Conservation (phyloP, 352 stramenopile species). For the Peronospora farinosa region DNA sequence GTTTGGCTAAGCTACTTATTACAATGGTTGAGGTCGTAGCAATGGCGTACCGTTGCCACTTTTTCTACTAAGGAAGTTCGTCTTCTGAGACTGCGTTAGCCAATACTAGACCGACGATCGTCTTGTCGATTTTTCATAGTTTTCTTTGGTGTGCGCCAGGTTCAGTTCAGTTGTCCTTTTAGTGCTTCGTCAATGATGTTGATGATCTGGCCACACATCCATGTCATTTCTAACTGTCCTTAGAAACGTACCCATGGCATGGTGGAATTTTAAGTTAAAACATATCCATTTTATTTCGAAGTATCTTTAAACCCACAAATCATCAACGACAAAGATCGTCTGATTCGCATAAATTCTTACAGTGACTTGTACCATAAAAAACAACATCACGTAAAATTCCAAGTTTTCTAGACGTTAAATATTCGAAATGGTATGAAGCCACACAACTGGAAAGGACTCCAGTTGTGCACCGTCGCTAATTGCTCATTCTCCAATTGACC, state of each 20-base stretch:
- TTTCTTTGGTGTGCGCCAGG: background rate
- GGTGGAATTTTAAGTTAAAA: background rate
- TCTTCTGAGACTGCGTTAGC: background rate
- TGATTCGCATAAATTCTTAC: background rate
- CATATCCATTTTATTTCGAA: background rate
- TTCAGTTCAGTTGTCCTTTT: background rate
- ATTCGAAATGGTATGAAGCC: background rate
- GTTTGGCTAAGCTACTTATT: background rate
- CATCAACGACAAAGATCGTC: background rate
- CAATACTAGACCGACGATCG: background rate
- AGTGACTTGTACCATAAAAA: background rate
- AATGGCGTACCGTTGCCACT: no score
- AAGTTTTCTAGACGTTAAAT: background rate
- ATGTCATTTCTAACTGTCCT: background rate
- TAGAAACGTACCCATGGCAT: no score
- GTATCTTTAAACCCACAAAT: background rate
- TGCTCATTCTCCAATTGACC: constrained; percentile 16
- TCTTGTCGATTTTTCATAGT: background rate
- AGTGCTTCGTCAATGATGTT: background rate
- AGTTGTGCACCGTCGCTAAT: constrained; percentile 1
- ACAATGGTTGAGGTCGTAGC: background rate
- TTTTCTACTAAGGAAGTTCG: background rate
- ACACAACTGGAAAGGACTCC: no score
- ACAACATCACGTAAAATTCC: no score
- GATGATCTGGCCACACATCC: background rate